Evolutionary conservation across 805 yeast species (phyloP).

Genomic region (Pichia deserticola): DNA sequence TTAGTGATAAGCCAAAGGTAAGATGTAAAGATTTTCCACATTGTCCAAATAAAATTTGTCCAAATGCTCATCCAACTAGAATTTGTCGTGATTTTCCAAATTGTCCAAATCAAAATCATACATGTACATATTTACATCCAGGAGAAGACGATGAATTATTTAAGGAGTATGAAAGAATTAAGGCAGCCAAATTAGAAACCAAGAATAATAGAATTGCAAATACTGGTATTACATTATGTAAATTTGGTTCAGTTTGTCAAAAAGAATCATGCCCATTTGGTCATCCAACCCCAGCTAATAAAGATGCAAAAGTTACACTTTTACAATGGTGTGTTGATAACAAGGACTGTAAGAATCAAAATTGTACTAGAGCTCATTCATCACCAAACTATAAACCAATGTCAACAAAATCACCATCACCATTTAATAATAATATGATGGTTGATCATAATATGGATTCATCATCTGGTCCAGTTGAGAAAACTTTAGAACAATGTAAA

Average conservation of each 20-base stretch:
- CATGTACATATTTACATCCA: conserved; percentile 78
- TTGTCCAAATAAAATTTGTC: conserved; percentile 60
- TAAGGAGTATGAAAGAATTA: conserved; percentile 58
- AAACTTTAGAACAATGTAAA: conserved; percentile 73
- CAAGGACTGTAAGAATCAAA: conserved; percentile 50
- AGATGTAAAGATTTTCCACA: conserved; percentile 69
- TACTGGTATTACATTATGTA: conserved; percentile 55
- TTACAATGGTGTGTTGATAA: conserved; percentile 74
- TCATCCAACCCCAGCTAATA: conserved; percentile 85
- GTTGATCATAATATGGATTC: no score
- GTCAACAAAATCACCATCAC: not conserved
- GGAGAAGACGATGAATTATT: conserved; percentile 74
- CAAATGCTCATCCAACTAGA: conserved; percentile 73
- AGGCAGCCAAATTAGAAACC: conserved; percentile 20
- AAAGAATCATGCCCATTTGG: conserved; percentile 81
- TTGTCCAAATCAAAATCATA: conserved; percentile 73
- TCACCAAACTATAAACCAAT: conserved; percentile 44
- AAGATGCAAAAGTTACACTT: conserved; percentile 58
- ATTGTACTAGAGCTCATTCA: conserved; percentile 75
- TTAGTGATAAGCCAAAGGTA: conserved; percentile 41
- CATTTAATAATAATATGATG: no score
- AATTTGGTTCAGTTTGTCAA: conserved; percentile 67
- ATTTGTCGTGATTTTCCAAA: conserved; percentile 68
- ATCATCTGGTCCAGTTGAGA: conserved; percentile 28
- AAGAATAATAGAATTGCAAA: conserved; percentile 10